Evolutionary conservation across 2,329 filamentous ascomycete species (phyloP).

Genomic region (Aspergillus bombycis): DNA sequence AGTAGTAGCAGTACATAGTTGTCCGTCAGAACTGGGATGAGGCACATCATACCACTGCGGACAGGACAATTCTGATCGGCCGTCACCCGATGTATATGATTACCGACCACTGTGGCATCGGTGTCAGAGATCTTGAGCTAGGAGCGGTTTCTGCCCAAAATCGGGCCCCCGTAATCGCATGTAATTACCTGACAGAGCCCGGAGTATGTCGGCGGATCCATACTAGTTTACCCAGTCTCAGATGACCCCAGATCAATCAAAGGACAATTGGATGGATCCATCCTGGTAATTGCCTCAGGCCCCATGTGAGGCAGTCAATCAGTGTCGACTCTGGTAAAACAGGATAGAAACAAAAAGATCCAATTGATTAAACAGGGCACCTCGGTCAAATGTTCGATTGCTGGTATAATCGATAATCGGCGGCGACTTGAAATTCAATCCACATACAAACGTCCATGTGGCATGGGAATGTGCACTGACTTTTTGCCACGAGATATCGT

Average conservation of each 20-base stretch:
- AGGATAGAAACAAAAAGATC: neutral
- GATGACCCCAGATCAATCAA: slow-evolving; percentile 5
- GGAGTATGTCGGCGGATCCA: slow-evolving; percentile 5
- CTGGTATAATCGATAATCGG: neutral
- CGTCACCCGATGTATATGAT: slow-evolving; percentile 1
- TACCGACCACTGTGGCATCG: neutral
- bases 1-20: neutral
- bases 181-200: slow-evolving; percentile 2
- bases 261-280: slow-evolving; percentile 1
- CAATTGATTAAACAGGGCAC: neutral
- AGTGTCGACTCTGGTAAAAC: neutral
- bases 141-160: slow-evolving; percentile 2
- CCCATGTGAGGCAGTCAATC: slow-evolving; percentile 2
- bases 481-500: slow-evolving; percentile 3
- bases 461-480: slow-evolving; percentile 2
- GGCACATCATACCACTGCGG: slow-evolving; percentile 1
- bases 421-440: neutral
- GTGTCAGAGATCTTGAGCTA: slow-evolving; percentile 1
- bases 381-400: neutral
- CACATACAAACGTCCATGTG: slow-evolving; percentile 4
- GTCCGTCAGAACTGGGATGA: neutral
- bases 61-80: neutral
- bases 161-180: neutral
- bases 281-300: neutral
- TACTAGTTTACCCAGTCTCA: slow-evolving; percentile 1